Evolutionary conservation across 176 grass and related monocot species (phyloP), one percentile per base, ranked within the genome.

Genomic region (Luzula sylvatica): DNA sequence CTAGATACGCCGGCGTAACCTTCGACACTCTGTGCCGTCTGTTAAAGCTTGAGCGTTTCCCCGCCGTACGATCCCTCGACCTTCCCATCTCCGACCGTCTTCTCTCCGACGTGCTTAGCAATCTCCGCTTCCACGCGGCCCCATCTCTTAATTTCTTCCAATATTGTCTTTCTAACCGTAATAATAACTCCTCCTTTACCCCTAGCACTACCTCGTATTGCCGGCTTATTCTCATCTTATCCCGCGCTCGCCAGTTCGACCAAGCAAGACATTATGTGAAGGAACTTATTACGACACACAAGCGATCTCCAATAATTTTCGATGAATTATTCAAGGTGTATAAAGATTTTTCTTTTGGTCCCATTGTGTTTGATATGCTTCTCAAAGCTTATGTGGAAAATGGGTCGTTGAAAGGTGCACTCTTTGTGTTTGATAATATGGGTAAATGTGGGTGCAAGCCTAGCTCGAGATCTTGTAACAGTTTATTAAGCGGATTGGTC

Each of bases 391-490:
- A 79, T 1, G 58, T 75, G 2, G 71, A 88, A 48, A 47, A 23
- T 7, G 67, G 63, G 3, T 63, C 68, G 20, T 32, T 75, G 32
- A 60, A 65, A 7, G 39, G 42, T 23, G 90, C 90, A 47, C 84
- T 96, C 57, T 65, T 73, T 18, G 80, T 96, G 46, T 78, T 96
- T 55, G 90, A 96, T 42, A 80, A 85, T 75, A 89, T 96, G 90
- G 55, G 39, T 3, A 88, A 53, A 32, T 35, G 68, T 2, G 90
- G 90, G 51, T 86, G 74, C 64, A 70, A 67, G 21, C 71, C 80
- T 25, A 86, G 70, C 68, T 52, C 76, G 44, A 79, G 74, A 19
- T 86, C 90, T 48, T 96, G 84, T 55, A 96, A 96, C 25, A 65
- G 74, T 59, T 45, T 96, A 21, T 79, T 96, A 26, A 88, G 76